A percentile compares a stretch with the other conserved stretches of the same genome.
Evolutionary conservation across 148 eudicot species (phyloP).

Genomic region (Fallopia convolvulus): DNA sequence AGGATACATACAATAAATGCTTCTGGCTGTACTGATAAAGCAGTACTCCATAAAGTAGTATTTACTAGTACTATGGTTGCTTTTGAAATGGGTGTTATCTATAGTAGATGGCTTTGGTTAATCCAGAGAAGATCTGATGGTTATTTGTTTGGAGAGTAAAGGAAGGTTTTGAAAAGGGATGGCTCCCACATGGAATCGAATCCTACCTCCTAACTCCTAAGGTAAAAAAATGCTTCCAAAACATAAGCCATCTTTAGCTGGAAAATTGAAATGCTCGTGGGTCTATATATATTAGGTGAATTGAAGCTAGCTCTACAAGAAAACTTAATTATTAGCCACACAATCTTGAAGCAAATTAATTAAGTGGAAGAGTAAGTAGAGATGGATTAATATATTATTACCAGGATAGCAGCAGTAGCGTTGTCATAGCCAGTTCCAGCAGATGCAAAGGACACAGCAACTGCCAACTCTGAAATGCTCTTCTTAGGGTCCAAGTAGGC

Average conservation of each 20-base stretch:
- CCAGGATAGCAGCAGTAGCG: constrained; percentile 23
- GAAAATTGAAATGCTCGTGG: no score
- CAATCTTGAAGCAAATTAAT: no score
- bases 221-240: neutral
- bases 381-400: constrained; percentile 6
- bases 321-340: neutral
- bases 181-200: no score
- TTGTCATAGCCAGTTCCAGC: constrained; percentile 57
- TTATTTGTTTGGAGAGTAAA: neutral
- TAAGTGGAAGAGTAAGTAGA: neutral
- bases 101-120: neutral
- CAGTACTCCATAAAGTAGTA: no score
- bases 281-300: no score
- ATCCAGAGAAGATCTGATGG: neutral
- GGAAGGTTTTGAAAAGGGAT: neutral
- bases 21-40: neutral
- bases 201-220: no score
- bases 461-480: constrained; percentile 27
- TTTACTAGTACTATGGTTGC: neutral
- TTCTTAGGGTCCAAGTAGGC: constrained; percentile 47
- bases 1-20: neutral
- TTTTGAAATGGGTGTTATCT: neutral
- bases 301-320: no score
- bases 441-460: constrained; percentile 61
- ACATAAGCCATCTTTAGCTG: neutral